Conservation (phyloP, 1,139 yeast genomes). For the Yamadazyma kanchanaburiensis region DNA sequence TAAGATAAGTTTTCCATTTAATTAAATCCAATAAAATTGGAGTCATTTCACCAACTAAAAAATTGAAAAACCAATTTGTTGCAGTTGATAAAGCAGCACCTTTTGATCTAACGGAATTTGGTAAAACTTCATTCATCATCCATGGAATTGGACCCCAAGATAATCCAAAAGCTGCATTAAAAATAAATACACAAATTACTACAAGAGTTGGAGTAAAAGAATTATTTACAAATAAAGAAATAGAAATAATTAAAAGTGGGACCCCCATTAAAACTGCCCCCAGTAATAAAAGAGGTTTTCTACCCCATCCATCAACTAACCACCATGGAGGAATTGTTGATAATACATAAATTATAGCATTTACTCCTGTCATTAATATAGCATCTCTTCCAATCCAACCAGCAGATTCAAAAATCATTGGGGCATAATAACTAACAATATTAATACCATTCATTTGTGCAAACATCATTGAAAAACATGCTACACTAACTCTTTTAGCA, state of each 20-base stretch:
- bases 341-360: slow-evolving; percentile 67
- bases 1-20: slow-evolving; percentile 75
- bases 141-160: slow-evolving; percentile 96
- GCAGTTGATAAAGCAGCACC: slow-evolving; percentile 93
- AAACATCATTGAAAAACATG: slow-evolving; percentile 87
- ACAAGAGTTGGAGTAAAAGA: slow-evolving; percentile 67
- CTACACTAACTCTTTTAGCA: slow-evolving; percentile 77
- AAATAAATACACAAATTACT: slow-evolving; percentile 70
- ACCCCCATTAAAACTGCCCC: slow-evolving; percentile 82
- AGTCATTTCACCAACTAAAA: slow-evolving; percentile 86
- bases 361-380: slow-evolving; percentile 89
- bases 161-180: slow-evolving; percentile 84
- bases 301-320: slow-evolving; percentile 86
- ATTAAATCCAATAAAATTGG: slow-evolving; percentile 78
- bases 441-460: slow-evolving; percentile 94
- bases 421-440: slow-evolving; percentile 90
- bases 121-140: slow-evolving; percentile 89
- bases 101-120: slow-evolving; percentile 82
- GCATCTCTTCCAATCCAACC: slow-evolving; percentile 93
- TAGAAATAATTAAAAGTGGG: slow-evolving; percentile 63
- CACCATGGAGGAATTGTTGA: slow-evolving; percentile 92
- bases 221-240: slow-evolving; percentile 58
- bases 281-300: slow-evolving; percentile 72
- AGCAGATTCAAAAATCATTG: slow-evolving; percentile 89
- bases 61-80: slow-evolving; percentile 92